Percentiles rank a stretch among this genome's conserved stretches.
phyloP scores from a whole-genome alignment of 805 yeast genomes.

The Candida awuae region DNA sequence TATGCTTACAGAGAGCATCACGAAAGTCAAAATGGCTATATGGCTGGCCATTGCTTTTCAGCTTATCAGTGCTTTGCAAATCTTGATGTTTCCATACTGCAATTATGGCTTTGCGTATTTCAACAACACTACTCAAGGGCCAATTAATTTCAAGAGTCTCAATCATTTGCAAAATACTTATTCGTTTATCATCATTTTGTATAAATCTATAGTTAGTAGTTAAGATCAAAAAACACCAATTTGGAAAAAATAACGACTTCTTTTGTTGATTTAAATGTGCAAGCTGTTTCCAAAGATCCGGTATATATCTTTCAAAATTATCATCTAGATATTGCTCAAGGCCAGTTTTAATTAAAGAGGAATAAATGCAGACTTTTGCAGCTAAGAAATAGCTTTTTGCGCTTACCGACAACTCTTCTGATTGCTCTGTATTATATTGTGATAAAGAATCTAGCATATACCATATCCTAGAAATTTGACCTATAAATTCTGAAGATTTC shows the following conservation, averaged over 20 bases:
- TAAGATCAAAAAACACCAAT: conserved; percentile 27
- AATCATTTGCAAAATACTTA: conserved; percentile 17
- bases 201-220: conserved; percentile 15
- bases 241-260: conserved; percentile 22
- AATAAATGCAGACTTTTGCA: conserved; percentile 16
- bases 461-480: conserved; percentile 11
- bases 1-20: too few relatives aligned
- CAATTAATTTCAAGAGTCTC: conserved; percentile 18
- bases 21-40: too few relatives aligned
- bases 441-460: conserved; percentile 7
- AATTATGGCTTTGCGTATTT: conserved; percentile 20
- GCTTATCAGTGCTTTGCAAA: too few relatives aligned
- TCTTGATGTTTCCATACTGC: conserved; percentile 26
- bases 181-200: conserved; percentile 15
- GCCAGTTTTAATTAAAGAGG: conserved; percentile 11
- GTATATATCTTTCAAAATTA: conserved; percentile 8
- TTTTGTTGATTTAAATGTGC: conserved; percentile 9
- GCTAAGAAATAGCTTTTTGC: conserved; percentile 18
- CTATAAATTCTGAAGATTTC: conserved; percentile 3
- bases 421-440: conserved; percentile 8
- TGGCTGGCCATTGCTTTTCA: too few relatives aligned
- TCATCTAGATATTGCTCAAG: conserved; percentile 9
- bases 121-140: conserved; percentile 23
- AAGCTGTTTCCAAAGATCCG: conserved; percentile 11
- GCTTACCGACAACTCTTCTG: conserved; percentile 15